Percentiles rank a stretch among this genome's conserved stretches.
Conservation (phyloP, 2,329 filamentous ascomycete genomes). For the Paradendryphiella salina region DNA sequence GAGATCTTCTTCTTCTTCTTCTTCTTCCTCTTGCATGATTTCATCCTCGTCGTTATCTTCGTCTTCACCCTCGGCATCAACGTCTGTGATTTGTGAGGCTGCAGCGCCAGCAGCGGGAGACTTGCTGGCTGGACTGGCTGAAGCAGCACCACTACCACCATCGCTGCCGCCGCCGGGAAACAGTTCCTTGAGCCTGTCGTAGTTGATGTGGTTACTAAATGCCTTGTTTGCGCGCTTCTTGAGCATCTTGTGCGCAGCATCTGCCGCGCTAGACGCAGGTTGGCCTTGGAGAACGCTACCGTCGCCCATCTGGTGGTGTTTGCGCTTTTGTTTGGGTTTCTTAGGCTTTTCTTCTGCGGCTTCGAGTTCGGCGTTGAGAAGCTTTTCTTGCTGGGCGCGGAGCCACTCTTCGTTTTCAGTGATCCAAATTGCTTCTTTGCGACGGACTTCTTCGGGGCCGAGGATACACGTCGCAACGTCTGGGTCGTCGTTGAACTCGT, state of each 20-base stretch:
- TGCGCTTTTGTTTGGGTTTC: slow-evolving; percentile 53
- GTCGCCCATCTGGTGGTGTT: slow-evolving; percentile 45
- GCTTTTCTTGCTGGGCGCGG: slow-evolving; percentile 80
- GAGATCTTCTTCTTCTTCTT: slow-evolving; percentile 48
- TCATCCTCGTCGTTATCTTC: slow-evolving; percentile 26
- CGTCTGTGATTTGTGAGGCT: slow-evolving; percentile 7
- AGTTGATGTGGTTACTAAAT: slow-evolving; percentile 53
- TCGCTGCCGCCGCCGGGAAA: slow-evolving; percentile 37
- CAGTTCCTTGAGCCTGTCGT: slow-evolving; percentile 50
- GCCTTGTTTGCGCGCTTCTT: slow-evolving; percentile 48
- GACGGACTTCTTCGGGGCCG: slow-evolving; percentile 69
- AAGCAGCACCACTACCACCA: slow-evolving; percentile 25
- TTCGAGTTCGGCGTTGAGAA: slow-evolving; percentile 71
- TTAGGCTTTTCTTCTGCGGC: slow-evolving; percentile 56
- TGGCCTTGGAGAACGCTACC: slow-evolving; percentile 50
- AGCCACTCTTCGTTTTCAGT: slow-evolving; percentile 95
- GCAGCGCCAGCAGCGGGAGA: slow-evolving; percentile 15
- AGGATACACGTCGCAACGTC: slow-evolving; percentile 84
- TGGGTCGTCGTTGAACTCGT: slow-evolving; percentile 86
- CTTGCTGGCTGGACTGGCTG: slow-evolving; percentile 8
- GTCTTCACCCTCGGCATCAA: slow-evolving; percentile 25
- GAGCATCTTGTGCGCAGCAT: slow-evolving; percentile 52
- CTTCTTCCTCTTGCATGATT: slow-evolving; percentile 44
- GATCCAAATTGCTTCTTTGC: slow-evolving; percentile 93
- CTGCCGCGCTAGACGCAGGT: slow-evolving; percentile 50